Evolutionary conservation across 768 basidiomycete genomes (phyloP).

Genomic region (Boletus patriciae): DNA sequence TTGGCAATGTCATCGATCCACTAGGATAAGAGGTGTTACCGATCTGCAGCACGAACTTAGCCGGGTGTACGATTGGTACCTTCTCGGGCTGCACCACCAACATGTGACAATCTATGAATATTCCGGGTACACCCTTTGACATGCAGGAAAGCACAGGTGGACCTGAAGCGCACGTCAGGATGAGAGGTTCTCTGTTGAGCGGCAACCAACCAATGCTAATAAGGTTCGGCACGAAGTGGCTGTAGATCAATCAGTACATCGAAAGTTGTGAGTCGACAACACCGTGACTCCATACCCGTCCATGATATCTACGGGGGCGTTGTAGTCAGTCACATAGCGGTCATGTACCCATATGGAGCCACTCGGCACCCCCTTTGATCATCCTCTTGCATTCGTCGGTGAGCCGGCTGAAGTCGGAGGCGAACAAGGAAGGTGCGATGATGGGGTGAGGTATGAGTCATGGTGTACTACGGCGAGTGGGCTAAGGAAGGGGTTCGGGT

Average conservation of each 20-base stretch:
- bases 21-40: conserved; percentile 40
- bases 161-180: conserved; percentile 46
- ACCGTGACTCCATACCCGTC: conserved; percentile 91
- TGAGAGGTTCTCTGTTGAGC: background rate
- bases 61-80: conserved; percentile 43
- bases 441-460: conserved; percentile 79
- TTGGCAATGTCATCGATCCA: conserved; percentile 97
- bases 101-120: conserved; percentile 99
- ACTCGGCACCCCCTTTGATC: conserved; percentile 93
- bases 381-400: conserved; percentile 95
- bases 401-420: conserved; percentile 95
- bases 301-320: conserved; percentile 81
- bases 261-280: background rate
- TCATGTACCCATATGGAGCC: conserved; percentile 98
- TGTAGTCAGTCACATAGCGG: conserved; percentile 11
- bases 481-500: conserved; percentile 8
- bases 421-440: conserved; percentile 95
- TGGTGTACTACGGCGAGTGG: conserved; percentile 33
- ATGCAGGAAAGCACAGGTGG: conserved; percentile 87
- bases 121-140: conserved; percentile 82
- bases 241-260: conserved; percentile 32
- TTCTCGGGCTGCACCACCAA: conserved; percentile 97
- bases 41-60: background rate
- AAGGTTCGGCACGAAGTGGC: conserved; percentile 98
- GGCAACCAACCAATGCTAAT: conserved; percentile 84